phyloP scores from a whole-genome alignment of 805 yeast genomes.

The Sungouiozyma intestinalis region DNA sequence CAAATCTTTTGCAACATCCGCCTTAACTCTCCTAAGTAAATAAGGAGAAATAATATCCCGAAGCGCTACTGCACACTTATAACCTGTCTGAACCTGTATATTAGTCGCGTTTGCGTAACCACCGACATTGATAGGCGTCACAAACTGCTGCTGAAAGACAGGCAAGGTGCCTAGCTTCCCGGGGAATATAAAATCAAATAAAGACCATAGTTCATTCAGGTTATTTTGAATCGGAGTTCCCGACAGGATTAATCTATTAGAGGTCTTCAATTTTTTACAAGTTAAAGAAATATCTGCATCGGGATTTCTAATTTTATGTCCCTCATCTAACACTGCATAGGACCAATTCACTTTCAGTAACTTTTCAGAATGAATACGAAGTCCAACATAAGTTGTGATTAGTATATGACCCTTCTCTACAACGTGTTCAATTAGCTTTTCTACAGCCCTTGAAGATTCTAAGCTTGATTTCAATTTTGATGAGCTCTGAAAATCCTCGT shows the following conservation, averaged over 20 bases:
- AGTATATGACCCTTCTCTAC: constrained; percentile 67
- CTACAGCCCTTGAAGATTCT: constrained; percentile 21
- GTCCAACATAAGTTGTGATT: constrained; percentile 85
- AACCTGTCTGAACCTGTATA: constrained; percentile 91
- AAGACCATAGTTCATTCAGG: constrained; percentile 82
- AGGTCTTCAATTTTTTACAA: constrained; percentile 75
- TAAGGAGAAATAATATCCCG: constrained; percentile 87
- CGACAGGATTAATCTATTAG: constrained; percentile 77
- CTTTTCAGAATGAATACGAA: constrained; percentile 54
- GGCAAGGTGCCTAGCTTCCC: constrained; percentile 93
- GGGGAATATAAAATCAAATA: constrained; percentile 91
- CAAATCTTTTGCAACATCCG: constrained; percentile 89
- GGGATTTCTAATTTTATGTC: constrained; percentile 94
- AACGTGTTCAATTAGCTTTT: constrained; percentile 39
- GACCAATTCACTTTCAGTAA: constrained; percentile 73
- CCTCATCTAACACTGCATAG: constrained; percentile 87
- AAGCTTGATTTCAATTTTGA: constrained; percentile 21
- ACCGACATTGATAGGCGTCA: constrained; percentile 89
- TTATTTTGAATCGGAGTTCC: constrained; percentile 98
- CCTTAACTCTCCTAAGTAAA: constrained; percentile 72
- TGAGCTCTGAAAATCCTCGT: constrained; percentile 29
- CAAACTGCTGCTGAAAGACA: constrained; percentile 85
- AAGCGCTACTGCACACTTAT: constrained; percentile 86
- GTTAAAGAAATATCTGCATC: constrained; percentile 77
- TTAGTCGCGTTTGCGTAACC: constrained; percentile 97